phyloP scores from a whole-genome alignment of 1,284 basidiomycete species.

The Irpex rosettiformis region DNA sequence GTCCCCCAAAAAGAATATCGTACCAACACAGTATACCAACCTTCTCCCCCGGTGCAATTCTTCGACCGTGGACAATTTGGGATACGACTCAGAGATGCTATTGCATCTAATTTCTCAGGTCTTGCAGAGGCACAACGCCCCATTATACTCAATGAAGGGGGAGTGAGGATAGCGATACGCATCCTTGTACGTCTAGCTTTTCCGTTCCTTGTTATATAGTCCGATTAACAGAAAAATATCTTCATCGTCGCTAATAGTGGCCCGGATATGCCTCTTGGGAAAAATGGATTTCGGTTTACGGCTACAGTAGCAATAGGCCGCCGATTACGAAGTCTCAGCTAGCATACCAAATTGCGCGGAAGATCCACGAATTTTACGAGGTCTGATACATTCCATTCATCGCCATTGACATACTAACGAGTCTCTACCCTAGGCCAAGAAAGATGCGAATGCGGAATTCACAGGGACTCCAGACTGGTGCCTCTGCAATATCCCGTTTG shows the following conservation, averaged over 20 bases:
- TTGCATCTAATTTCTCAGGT: neutral
- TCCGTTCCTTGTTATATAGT: neutral
- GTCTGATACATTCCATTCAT: neutral
- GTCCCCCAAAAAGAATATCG: conserved; percentile 6
- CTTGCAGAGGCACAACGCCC: neutral
- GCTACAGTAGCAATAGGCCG: neutral
- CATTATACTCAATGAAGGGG: neutral
- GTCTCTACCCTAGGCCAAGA: too few relatives aligned
- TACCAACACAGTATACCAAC: neutral
- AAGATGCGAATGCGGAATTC: neutral
- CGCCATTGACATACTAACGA: too few relatives aligned
- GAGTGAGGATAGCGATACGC: neutral
- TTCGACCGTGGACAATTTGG: neutral
- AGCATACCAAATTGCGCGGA: neutral
- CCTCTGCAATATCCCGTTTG: conserved; percentile 1
- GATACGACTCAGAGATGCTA: neutral
- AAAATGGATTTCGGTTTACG: neutral
- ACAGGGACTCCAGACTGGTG: conserved; percentile 4
- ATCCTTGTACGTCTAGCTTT: neutral
- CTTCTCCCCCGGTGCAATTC: neutral
- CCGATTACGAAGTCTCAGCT: neutral
- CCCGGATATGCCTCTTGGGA: conserved; percentile 2
- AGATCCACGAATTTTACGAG: neutral
- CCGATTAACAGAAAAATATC: neutral
- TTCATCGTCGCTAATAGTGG: conserved; percentile 1